Evolutionary conservation across 2,329 filamentous ascomycete species (phyloP).

Genomic region (Chlorencoelia australis): DNA sequence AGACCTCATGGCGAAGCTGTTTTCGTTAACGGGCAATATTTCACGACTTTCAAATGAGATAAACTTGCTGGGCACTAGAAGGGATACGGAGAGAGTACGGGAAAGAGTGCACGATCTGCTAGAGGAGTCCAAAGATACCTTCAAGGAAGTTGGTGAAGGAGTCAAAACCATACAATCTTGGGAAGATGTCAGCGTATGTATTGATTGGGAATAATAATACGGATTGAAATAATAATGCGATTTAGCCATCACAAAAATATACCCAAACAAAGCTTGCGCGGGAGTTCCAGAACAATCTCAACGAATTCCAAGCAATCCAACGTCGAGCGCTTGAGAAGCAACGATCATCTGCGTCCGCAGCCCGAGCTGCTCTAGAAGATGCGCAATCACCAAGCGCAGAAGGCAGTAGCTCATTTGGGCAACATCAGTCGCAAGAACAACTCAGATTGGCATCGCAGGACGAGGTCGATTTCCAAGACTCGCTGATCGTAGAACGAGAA

Average conservation of each 20-base stretch:
- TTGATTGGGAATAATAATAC: conserved; percentile 9
- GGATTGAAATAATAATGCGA: conserved; percentile 7
- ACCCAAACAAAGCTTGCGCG: conserved; percentile 90
- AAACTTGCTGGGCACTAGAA: conserved; percentile 74
- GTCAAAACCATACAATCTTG: conserved; percentile 84
- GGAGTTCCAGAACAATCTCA: conserved; percentile 80
- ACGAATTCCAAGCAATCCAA: conserved; percentile 90
- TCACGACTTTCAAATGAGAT: conserved; percentile 77
- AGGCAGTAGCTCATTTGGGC: conserved; percentile 31
- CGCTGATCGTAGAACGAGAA: conserved; percentile 90
- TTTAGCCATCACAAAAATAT: conserved; percentile 86
- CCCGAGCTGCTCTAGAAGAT: conserved; percentile 67
- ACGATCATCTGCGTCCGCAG: conserved; percentile 73
- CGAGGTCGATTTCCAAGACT: conserved; percentile 96
- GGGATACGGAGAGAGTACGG: conserved; percentile 81
- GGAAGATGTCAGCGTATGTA: conserved; percentile 68
- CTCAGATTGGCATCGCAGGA: conserved; percentile 78
- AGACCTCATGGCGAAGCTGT: conserved; percentile 77
- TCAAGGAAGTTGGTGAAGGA: conserved; percentile 87
- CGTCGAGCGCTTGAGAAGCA: conserved; percentile 86
- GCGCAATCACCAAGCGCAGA: conserved; percentile 32
- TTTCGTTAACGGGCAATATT: conserved; percentile 81
- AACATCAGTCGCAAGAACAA: conserved; percentile 63
- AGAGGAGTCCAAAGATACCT: conserved; percentile 75
- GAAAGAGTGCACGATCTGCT: conserved; percentile 83